phyloP scores from a whole-genome alignment of 2,329 filamentous ascomycete genomes.

The Periglandula ipomoeae region DNA sequence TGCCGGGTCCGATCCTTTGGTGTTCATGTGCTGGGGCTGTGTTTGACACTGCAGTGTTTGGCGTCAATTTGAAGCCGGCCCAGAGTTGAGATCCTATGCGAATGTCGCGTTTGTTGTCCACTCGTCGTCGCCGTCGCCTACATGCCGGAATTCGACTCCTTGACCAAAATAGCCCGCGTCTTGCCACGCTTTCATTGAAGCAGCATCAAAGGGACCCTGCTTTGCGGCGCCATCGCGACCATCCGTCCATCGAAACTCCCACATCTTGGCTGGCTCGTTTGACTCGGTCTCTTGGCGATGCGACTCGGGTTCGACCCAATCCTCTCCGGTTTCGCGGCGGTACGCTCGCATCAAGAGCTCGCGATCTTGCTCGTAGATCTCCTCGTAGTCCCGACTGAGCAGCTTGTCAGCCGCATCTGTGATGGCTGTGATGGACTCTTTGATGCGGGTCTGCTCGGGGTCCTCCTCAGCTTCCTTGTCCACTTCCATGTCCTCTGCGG shows the following conservation, averaged over 20 bases:
- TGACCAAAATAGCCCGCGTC: conserved; percentile 88
- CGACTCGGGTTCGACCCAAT: conserved; percentile 54
- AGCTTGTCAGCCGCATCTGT: conserved; percentile 86
- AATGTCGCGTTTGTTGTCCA: conserved; percentile 47
- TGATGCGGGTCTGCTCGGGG: conserved; percentile 59
- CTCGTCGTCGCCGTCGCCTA: conserved; percentile 38
- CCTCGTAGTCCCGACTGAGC: conserved; percentile 69
- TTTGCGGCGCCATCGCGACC: conserved; percentile 67
- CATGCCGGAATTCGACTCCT: conserved; percentile 68
- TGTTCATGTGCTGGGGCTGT: background rate
- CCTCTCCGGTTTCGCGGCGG: conserved; percentile 73
- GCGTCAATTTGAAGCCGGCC: too few relatives aligned
- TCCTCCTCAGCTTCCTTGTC: conserved; percentile 48
- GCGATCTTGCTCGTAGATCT: conserved; percentile 87
- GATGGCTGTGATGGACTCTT: conserved; percentile 67
- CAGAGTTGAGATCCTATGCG: too few relatives aligned
- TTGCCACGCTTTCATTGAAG: conserved; percentile 85
- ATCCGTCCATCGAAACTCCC: conserved; percentile 92
- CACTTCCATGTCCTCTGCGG: conserved; percentile 57
- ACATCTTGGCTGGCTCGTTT: conserved; percentile 30
- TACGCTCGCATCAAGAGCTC: conserved; percentile 80
- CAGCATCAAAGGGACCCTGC: conserved; percentile 80
- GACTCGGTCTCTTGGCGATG: conserved; percentile 13
- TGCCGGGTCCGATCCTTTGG: background rate
- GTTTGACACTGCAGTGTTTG: too few relatives aligned